A percentile compares a stretch with the other conserved stretches of the same genome.
These are phyloP conservation scores for Cryptococcus sp. DNA, from an alignment of 1,284 basidiomycete species.

Conservation along the genomic window DNA sequence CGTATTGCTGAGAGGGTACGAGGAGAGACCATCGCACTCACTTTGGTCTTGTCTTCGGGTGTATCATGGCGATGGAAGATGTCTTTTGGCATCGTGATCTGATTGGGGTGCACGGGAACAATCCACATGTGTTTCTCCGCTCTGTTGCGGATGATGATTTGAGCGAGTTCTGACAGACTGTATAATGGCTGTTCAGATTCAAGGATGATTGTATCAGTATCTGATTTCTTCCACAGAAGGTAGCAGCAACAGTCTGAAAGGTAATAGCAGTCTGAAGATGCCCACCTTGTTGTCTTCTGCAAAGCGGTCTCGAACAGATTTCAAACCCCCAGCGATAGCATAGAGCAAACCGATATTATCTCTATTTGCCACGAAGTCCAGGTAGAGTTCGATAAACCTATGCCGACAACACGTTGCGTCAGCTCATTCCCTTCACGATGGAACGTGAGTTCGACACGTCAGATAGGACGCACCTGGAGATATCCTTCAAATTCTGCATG, in stretches of 20 bases:
- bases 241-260: too few relatives aligned
- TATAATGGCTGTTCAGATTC: constrained; percentile 72
- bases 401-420: not conserved
- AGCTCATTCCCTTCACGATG: constrained; percentile 4
- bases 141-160: constrained; percentile 75
- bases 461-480: constrained; percentile 63
- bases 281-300: constrained; percentile 44
- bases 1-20: not conserved
- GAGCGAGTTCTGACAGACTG: constrained; percentile 82
- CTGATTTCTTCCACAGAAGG: too few relatives aligned
- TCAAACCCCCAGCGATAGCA: constrained; percentile 77
- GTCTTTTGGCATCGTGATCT: constrained; percentile 76
- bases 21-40: constrained; percentile 1
- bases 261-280: not conserved
- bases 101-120: constrained; percentile 75
- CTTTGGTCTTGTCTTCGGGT: constrained; percentile 25
- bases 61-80: constrained; percentile 61
- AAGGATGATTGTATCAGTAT: not conserved
- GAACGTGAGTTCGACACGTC: not conserved
- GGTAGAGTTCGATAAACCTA: constrained; percentile 87
- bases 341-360: constrained; percentile 83
- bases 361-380: constrained; percentile 69
- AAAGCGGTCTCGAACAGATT: constrained; percentile 72
- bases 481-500: constrained; percentile 65
- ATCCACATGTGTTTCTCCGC: constrained; percentile 72